Base-by-base conservation (phyloP, 179 eudicot species). In the Gypsophila paniculata region DNA sequence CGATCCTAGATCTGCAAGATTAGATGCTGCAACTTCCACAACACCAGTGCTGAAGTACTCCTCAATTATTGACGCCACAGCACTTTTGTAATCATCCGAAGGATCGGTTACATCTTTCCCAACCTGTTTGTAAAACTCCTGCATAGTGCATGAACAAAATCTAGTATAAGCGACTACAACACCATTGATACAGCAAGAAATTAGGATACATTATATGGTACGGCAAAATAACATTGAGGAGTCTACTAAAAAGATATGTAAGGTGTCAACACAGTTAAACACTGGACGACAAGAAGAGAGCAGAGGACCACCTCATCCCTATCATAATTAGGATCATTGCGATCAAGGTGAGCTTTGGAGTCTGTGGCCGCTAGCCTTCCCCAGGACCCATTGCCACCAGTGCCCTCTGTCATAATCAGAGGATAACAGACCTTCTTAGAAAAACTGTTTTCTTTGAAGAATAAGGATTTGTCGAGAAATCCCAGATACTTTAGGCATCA, bases 321-420 rank as follows among this genome's bases (percentile, higher is more conserved):
- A 71, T 94, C 96, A 68, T 94, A 94, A 84, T 91, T 94, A 0
- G 99, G 99, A 85, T 94, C 97, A 70, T 91, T 94, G 48, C 86
- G 85, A 67, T 94, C 99, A 69, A 94, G 78, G 59, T 76, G 89
- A 44, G 83, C 62, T 48, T 88, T 92, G 75, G 83, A 82, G 64
- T 86, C 92, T 65, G 93, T 91, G 78, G 91, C 99, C 42, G 90
- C 87, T 48, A 90, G 81, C 78, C 82, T 89, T 66, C 99, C 99
- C 99, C 99, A 94, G 19, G 96, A 88, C 69, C 96, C 99, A 82
- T 94, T 94, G 34, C 99, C 99, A 71, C 97, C 96, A 65, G 78
- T 96, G 67, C 99, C 99, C 76, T 94, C 97, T 94, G 85, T 75
- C 68, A 72, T 13, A 44, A 78, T 19, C 12, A 22, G 11, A 70